Evolutionary conservation across 352 stramenopile genomes (phyloP), one percentile per base, ranked within the genome.

Genomic region (Phytophthora pisi): DNA sequence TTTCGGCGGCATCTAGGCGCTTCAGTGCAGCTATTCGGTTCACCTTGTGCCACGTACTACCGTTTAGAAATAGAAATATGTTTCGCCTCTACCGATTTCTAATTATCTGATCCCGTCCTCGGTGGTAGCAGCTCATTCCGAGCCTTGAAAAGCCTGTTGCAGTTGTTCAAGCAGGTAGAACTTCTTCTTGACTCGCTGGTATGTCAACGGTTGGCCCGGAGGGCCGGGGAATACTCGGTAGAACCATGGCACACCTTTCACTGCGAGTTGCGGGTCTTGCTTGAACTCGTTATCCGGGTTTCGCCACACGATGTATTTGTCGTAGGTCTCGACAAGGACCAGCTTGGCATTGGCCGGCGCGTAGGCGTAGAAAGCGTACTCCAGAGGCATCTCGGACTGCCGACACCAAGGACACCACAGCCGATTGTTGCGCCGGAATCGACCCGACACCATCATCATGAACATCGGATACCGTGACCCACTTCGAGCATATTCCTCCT

Each of bases 391-490:
- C 57, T 92, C 78, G 7, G 81, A 77, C 30, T 81, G 77, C 24
- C 89, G 81, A 53, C 83, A 93, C 66, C 82, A 92, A 24, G 77
- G 83, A 69, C 85, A 93, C 85, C 85, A 93, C 10, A 92, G 71
- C 0, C 85, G 83, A 31, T 84, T 86, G 54, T 91, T 93, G 66
- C 79, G 84, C 34, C 73, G 53, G 34, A 88, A 84, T 3, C 76
- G 64, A 45, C 81, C 85, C 10, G 84, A 93, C 6, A 89, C 62
- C 64, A 92, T 89, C 62, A 85, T 90, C 57, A 93, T 79, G 54
- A 86, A 93, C 24, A 93, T 72, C 52, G 85, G 83, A 42, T 84
- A 89, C 45, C 65, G 34, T 18, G 49, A 60, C 31, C 34, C 38
- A 11, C 61, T 61, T 10, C 20, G 20, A 7, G 49, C 61, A 51